Base-by-base conservation (phyloP, 495 filamentous ascomycete species). In the Pseudotulostoma volvatum region DNA sequence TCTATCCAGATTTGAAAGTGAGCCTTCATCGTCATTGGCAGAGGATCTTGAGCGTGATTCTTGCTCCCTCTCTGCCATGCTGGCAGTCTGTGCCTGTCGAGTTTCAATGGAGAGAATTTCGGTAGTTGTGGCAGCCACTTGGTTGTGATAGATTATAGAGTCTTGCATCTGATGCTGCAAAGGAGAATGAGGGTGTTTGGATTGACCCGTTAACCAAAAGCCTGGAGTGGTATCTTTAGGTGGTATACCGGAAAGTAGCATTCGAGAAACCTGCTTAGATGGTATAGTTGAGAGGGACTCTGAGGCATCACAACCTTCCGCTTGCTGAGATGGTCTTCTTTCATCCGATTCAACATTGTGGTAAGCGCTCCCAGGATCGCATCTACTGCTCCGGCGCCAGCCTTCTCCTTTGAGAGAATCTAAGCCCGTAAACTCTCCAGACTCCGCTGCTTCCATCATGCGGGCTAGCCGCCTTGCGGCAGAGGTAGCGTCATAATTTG, bases 391-490 rank as follows among this genome's bases (percentile, higher is more conserved):
- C 23, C 23, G 23, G 5, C 11, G 5, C 11, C 11, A 5, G 5
- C 5, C 11, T 11, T 5, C 5, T 5, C 23, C 23, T 21, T 60
- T 66, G 37, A 61, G 46, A 18, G 59, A 60, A 3, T 54, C 56
- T 35, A 63, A 21, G 0, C 61, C 55, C 42, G 49, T 53, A 25
- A 61, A 66, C 19, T 63, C 58, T 2, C 59, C 63, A 2, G 57
- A 56, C 37, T 64, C 63, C 4, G 63, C 63, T 5, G 56, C 56
- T 30, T 61, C 59, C 45, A 63, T 56, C 59, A 64, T 63, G 1
- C 49, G 47, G 1, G 56, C 48, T 3, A 66, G 48, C 8, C 60
- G 45, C 20, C 42, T 53, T 13, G 63, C 63, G 4, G 63, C 54
- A 23, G 58, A 53, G 1, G 57, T 61, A 20, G 63, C 63, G 56